phyloP scores from a whole-genome alignment of 2,329 filamentous ascomycete genomes.

The Diaporthe sp. region DNA sequence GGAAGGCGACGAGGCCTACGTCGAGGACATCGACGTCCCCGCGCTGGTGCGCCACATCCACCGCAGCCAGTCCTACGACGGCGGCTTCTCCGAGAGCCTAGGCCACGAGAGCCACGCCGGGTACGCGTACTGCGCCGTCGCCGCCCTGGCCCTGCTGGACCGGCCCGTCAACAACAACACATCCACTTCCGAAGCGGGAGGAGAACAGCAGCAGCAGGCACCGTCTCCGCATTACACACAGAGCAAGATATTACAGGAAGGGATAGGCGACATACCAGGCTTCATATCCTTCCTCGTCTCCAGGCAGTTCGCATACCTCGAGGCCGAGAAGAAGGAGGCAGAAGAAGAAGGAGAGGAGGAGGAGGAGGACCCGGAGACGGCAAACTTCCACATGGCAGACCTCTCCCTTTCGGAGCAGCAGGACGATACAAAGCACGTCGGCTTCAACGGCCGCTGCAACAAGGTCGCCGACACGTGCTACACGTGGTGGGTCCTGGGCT shows the following conservation, averaged over 20 bases:
- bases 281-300: slow-evolving; percentile 65
- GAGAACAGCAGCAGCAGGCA: not conserved
- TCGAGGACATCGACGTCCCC: slow-evolving; percentile 80
- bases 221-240: slow-evolving; percentile 33
- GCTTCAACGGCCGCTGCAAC: slow-evolving; percentile 91
- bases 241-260: slow-evolving; percentile 48
- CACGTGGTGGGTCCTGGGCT: slow-evolving; percentile 87
- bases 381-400: slow-evolving; percentile 48
- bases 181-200: too few species aligned
- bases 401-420: slow-evolving; percentile 45
- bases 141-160: slow-evolving; percentile 80
- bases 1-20: slow-evolving; percentile 61
- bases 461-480: slow-evolving; percentile 97
- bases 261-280: slow-evolving; percentile 50
- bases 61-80: slow-evolving; percentile 77
- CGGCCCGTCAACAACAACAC: slow-evolving; percentile 58
- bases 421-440: slow-evolving; percentile 57
- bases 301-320: slow-evolving; percentile 69
- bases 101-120: slow-evolving; percentile 89
- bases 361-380: slow-evolving; percentile 39
- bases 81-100: slow-evolving; percentile 82
- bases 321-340: slow-evolving; percentile 50
- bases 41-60: slow-evolving; percentile 77
- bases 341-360: slow-evolving; percentile 52
- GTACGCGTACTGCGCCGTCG: slow-evolving; percentile 89